A percentile compares a stretch with the other conserved stretches of the same genome.
These are phyloP conservation scores for Rhodotorula diobovata DNA, from an alignment of 768 basidiomycete genomes.

Conservation along the genomic window DNA sequence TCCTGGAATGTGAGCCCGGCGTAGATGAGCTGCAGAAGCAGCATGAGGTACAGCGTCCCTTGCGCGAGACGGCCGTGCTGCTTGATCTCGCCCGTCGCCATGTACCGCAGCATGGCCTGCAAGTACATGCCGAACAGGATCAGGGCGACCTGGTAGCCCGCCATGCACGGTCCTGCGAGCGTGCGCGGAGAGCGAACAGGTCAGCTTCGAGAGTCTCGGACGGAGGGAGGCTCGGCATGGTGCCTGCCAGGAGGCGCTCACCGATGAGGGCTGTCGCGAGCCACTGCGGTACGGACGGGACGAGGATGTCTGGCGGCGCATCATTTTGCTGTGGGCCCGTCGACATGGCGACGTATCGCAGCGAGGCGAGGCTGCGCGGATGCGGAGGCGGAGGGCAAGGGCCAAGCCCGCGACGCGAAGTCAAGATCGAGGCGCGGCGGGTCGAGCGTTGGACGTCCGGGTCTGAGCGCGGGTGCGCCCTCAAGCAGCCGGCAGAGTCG, in stretches of 20 bases:
- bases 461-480: too few relatives aligned
- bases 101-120: neutral
- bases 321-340: neutral
- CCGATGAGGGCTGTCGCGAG: neutral
- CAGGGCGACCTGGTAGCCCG: slow-evolving; percentile 9
- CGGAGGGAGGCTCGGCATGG: too few relatives aligned
- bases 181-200: neutral
- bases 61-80: neutral
- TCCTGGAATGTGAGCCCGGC: slow-evolving; percentile 3
- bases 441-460: too few relatives aligned
- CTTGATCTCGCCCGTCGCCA: neutral
- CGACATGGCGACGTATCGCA: too few relatives aligned
- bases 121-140: slow-evolving; percentile 1
- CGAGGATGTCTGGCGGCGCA: neutral
- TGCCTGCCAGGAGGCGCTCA: neutral
- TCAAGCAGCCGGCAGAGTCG: too few relatives aligned
- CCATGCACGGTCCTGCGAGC: neutral
- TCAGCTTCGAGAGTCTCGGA: neutral
- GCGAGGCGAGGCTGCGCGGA: too few relatives aligned
- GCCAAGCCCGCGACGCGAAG: too few relatives aligned
- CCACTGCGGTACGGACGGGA: neutral
- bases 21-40: slow-evolving; percentile 1
- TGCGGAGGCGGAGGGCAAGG: too few relatives aligned
- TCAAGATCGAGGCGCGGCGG: too few relatives aligned
- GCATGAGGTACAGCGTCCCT: neutral